Evolutionary conservation across 768 basidiomycete genomes (phyloP).

Genomic region (Termitomyces titanicus): DNA sequence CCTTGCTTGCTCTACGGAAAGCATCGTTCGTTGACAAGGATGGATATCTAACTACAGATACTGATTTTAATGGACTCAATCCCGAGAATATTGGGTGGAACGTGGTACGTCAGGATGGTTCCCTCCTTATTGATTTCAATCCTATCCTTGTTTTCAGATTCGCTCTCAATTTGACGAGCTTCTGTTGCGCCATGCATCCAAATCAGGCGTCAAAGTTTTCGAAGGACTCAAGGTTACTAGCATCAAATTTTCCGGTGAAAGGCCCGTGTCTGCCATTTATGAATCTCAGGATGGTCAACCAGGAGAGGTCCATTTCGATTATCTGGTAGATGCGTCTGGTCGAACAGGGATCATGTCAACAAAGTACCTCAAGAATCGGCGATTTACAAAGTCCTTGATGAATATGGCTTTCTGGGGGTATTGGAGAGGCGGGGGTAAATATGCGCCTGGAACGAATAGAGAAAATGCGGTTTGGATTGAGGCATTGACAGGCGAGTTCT

Average conservation of each 20-base stretch:
- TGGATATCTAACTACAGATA: slow-evolving; percentile 41
- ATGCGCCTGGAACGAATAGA: slow-evolving; percentile 34
- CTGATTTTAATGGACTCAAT: slow-evolving; percentile 53
- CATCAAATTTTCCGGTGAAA: slow-evolving; percentile 37
- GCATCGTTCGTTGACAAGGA: neutral
- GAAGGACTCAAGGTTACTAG: slow-evolving; percentile 41
- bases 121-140: too few relatives aligned
- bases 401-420: slow-evolving; percentile 71
- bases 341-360: slow-evolving; percentile 56
- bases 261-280: neutral
- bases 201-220: slow-evolving; percentile 44
- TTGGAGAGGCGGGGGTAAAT: slow-evolving; percentile 48
- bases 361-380: slow-evolving; percentile 55
- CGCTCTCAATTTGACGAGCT: slow-evolving; percentile 58
- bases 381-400: slow-evolving; percentile 46
- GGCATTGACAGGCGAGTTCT: slow-evolving; percentile 44
- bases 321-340: slow-evolving; percentile 62
- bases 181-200: slow-evolving; percentile 49
- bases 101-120: slow-evolving; percentile 38
- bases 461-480: slow-evolving; percentile 52
- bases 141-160: slow-evolving; percentile 26
- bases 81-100: slow-evolving; percentile 55
- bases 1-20: neutral
- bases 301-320: slow-evolving; percentile 51
- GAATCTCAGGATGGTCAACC: slow-evolving; percentile 18